Percentiles rank a stretch among this genome's conserved stretches.
Conservation (phyloP, 2,329 filamentous ascomycete genomes). For the Neopestalotiopsis rosae region DNA sequence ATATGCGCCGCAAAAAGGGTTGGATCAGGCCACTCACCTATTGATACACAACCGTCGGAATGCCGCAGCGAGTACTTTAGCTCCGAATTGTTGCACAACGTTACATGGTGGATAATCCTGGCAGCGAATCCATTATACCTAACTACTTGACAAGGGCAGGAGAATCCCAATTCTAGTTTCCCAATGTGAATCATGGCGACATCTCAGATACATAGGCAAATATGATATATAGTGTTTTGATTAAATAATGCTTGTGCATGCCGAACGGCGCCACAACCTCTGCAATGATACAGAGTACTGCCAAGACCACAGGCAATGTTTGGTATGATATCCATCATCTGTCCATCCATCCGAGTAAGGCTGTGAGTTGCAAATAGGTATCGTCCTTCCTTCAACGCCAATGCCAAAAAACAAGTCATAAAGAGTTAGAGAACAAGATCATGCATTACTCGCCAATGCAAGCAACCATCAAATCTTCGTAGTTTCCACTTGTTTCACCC, state of each 20-base stretch:
- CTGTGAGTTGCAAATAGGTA: neutral
- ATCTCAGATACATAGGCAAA: no score
- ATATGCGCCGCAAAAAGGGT: no score
- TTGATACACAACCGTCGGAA: no score
- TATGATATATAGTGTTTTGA: no score
- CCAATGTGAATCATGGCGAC: no score
- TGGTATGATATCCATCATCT: neutral
- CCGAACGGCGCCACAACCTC: neutral
- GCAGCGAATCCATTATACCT: neutral
- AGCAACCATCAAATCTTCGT: constrained; percentile 78
- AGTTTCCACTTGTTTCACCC: constrained; percentile 86
- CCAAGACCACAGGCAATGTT: neutral
- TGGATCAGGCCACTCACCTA: no score
- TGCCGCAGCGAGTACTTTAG: neutral
- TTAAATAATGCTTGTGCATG: neutral
- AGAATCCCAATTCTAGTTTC: neutral
- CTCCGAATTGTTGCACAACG: neutral
- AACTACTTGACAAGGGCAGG: neutral
- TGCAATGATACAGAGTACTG: neutral
- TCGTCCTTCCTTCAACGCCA: constrained; percentile 10
- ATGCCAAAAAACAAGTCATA: constrained; percentile 1
- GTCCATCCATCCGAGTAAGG: neutral
- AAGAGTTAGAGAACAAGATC: neutral
- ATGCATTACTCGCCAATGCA: constrained; percentile 53
- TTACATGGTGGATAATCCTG: neutral